phyloP scores from a whole-genome alignment of 352 stramenopile species.

The Thalassiosira hispida region DNA sequence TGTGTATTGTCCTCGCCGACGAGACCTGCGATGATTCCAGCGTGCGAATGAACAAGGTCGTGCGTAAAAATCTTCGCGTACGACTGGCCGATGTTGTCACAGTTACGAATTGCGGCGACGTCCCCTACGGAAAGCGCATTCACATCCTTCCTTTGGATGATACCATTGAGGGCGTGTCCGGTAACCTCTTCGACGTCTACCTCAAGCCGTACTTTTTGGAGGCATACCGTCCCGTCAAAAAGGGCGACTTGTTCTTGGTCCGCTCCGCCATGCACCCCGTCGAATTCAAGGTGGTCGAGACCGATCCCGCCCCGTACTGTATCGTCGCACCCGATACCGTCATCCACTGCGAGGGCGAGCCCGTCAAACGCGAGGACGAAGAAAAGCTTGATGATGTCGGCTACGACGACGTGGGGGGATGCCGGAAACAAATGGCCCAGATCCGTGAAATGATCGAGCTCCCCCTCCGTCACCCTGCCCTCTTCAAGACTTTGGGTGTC shows the following conservation, averaged over 20 bases:
- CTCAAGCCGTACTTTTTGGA: constrained; percentile 99
- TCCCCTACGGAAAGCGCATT: constrained; percentile 98
- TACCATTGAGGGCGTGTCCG: constrained; percentile 99
- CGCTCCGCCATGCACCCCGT: constrained; percentile 99
- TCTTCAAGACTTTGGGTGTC: constrained; percentile 99
- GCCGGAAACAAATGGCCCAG: constrained; percentile 98
- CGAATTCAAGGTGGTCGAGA: constrained; percentile 99
- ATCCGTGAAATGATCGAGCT: constrained; percentile 99
- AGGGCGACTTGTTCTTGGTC: constrained; percentile 98
- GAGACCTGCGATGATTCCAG: constrained; percentile 97
- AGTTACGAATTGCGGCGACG: constrained; percentile 94
- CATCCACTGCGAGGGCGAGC: constrained; percentile 99
- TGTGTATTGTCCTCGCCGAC: constrained; percentile 96
- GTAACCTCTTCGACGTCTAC: constrained; percentile 99
- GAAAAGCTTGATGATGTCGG: constrained; percentile 98
- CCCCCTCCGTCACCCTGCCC: constrained; percentile 94
- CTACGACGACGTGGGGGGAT: constrained; percentile 99
- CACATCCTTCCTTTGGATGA: constrained; percentile 99
- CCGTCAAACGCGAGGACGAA: constrained; percentile 98
- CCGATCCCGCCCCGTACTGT: constrained; percentile 96
- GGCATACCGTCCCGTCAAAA: constrained; percentile 98
- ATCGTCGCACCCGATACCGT: constrained; percentile 99
- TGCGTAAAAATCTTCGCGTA: constrained; percentile 98
- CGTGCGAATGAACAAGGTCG: constrained; percentile 99
- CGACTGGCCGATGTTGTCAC: constrained; percentile 97